Evolutionary conservation across 2,329 filamentous ascomycete species (phyloP).

Genomic region (Aaosphaeria pasadenensis): DNA sequence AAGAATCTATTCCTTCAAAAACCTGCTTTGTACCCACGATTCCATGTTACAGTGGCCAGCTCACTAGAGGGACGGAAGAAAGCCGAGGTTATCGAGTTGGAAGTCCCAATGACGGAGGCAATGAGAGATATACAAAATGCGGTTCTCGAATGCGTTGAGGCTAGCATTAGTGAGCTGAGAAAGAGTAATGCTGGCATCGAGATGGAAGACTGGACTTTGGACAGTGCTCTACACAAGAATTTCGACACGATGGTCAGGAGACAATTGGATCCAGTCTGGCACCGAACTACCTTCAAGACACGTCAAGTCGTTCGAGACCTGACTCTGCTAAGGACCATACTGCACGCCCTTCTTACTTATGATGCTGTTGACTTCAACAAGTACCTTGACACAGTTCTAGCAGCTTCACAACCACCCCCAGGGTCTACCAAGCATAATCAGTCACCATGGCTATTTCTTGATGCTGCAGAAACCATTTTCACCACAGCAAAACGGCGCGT

Average conservation of each 20-base stretch:
- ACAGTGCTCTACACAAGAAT: conserved; percentile 86
- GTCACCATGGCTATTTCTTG: conserved; percentile 93
- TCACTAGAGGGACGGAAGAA: conserved; percentile 88
- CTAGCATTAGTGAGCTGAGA: conserved; percentile 89
- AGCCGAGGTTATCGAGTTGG: conserved; percentile 94
- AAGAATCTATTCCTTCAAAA: conserved; percentile 87
- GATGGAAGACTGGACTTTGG: conserved; percentile 95
- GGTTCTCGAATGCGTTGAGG: conserved; percentile 92
- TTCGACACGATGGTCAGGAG: conserved; percentile 87
- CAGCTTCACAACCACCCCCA: conserved; percentile 82
- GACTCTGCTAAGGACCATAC: conserved; percentile 74
- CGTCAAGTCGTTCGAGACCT: conserved; percentile 91
- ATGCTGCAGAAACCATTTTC: conserved; percentile 92
- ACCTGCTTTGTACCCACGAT: conserved; percentile 86
- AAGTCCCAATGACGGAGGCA: conserved; percentile 90
- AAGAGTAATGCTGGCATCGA: conserved; percentile 87
- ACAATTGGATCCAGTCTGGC: conserved; percentile 95
- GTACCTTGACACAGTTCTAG: conserved; percentile 90
- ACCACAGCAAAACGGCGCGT: conserved; percentile 84
- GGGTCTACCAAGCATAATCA: conserved; percentile 85
- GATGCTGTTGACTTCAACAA: conserved; percentile 90
- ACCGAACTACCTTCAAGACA: conserved; percentile 91
- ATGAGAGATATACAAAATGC: conserved; percentile 95
- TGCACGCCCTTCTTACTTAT: conserved; percentile 77
- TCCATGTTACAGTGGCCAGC: conserved; percentile 85